Percentiles rank a stretch among this genome's conserved stretches.
Conservation (phyloP, 768 basidiomycete species). For the Psilocybe tampanensis region DNA sequence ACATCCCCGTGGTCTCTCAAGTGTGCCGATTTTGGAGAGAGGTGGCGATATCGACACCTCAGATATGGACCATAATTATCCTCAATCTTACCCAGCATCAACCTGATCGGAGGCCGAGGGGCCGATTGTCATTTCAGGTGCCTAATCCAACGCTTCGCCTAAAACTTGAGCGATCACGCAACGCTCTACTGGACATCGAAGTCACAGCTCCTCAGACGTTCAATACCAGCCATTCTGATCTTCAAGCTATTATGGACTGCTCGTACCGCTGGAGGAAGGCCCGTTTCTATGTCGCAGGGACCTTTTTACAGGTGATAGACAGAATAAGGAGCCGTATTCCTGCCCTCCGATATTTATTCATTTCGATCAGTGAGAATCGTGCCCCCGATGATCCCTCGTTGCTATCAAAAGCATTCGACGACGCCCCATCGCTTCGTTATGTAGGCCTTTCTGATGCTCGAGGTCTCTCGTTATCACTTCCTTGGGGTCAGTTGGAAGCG, state of each 20-base stretch:
- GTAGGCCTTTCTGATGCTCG: background rate
- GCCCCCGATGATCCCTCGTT: too few relatives aligned
- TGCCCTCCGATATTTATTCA: too few relatives aligned
- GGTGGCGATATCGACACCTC: too few relatives aligned
- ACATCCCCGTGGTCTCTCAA: too few relatives aligned
- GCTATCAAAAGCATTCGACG: too few relatives aligned
- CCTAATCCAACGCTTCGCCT: background rate
- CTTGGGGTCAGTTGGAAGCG: background rate
- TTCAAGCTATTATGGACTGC: background rate
- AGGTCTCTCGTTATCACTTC: background rate
- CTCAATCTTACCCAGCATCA: too few relatives aligned
- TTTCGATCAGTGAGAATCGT: too few relatives aligned
- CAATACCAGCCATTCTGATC: background rate
- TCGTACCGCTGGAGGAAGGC: background rate
- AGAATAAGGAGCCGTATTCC: background rate
- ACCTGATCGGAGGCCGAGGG: too few relatives aligned
- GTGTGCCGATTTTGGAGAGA: too few relatives aligned
- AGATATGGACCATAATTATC: too few relatives aligned
- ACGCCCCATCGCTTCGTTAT: too few relatives aligned
- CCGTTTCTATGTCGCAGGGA: background rate
- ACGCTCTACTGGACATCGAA: background rate
- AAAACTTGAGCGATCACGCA: background rate
- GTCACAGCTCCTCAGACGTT: background rate
- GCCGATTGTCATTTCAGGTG: too few relatives aligned
- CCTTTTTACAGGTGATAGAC: background rate